A percentile compares a stretch with the other conserved stretches of the same genome.
Conservation (phyloP, 441 rosid species). For the Corymbia citriodora region DNA sequence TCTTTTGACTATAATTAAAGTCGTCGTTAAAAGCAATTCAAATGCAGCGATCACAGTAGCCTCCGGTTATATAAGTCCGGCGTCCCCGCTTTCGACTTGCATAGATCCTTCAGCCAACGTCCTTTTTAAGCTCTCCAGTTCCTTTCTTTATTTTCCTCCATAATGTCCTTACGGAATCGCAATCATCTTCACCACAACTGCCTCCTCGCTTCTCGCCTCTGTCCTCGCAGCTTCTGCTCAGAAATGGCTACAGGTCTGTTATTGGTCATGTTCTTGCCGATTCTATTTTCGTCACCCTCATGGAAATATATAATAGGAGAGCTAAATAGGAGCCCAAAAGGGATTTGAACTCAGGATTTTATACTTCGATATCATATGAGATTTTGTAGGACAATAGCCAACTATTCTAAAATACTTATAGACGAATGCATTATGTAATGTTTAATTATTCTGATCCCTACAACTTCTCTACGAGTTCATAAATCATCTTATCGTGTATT, state of each 20-base stretch:
- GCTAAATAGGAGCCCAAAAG: background rate
- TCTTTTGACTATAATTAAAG: background rate
- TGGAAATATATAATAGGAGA: background rate
- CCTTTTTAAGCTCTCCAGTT: background rate
- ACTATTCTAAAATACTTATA: too few species aligned
- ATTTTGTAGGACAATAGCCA: too few species aligned
- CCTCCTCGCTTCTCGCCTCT: background rate
- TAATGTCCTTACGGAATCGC: background rate
- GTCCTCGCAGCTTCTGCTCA: background rate
- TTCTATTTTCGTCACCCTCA: background rate
- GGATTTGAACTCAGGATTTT: background rate
- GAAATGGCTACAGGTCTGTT: background rate
- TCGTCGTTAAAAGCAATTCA: background rate
- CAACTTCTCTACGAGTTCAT: background rate
- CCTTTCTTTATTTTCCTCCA: background rate
- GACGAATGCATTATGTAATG: background rate
- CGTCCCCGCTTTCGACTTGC: background rate
- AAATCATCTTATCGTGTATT: background rate
- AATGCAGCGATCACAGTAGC: background rate
- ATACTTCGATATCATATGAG: fast-evolving
- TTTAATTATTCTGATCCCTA: too few species aligned
- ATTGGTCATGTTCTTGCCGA: background rate
- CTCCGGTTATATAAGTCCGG: background rate
- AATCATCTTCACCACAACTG: background rate
- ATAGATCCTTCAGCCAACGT: background rate